Base-by-base conservation (phyloP, 2,329 filamentous ascomycete genomes). In the Aspergillus chevalieri region DNA sequence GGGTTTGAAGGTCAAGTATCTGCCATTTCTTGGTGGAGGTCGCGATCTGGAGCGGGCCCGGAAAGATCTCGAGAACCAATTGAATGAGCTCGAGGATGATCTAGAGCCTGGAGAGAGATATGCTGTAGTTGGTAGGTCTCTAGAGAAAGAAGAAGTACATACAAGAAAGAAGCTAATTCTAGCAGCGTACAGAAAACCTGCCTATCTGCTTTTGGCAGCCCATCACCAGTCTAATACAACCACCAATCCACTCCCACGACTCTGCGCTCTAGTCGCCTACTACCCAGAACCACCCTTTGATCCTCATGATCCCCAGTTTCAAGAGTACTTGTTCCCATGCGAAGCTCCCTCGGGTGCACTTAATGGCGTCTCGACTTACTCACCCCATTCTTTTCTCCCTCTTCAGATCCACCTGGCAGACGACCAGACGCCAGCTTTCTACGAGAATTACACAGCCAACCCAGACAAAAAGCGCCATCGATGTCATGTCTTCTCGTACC, bases 231-330 rank as follows among this genome's bases (percentile, higher is more conserved):
- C 55, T 19, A 30, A 46, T 50, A 74, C 76, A n/a, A 78, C 77
- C 47, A 74, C 74, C 9, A 79, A 79, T 54, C 78, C 79, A 3
- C 77, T 74, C 53, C 76, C 78, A 14, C 78, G 78, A 50, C 73
- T 84, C 30, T 77, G 75, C 56, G 78, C 78, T 3, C 67, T 84
- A 2, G 72, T 83, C 19, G 78, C 80, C 15, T 84, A 83, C 68
- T 84, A 84, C 56, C 82, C 50, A 22, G 47, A 4, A 49, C 52
- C 3, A 51, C 55, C 10, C 24, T 48, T n/a, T 26, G 24, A 42
- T 8, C 47, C 43, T 19, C 28, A 24, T 10, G 30, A 49, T 77
- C 0, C 74, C 48, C 64, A 12, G 6, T 19, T 15, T 8, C 15
- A 41, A 3, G 17, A 12, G 5, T 19, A 19, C 38, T 70, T 19